Evolutionary conservation across 1,284 basidiomycete species (phyloP), one percentile per base, ranked within the genome.

Genomic region (Phylloporus sp.): DNA sequence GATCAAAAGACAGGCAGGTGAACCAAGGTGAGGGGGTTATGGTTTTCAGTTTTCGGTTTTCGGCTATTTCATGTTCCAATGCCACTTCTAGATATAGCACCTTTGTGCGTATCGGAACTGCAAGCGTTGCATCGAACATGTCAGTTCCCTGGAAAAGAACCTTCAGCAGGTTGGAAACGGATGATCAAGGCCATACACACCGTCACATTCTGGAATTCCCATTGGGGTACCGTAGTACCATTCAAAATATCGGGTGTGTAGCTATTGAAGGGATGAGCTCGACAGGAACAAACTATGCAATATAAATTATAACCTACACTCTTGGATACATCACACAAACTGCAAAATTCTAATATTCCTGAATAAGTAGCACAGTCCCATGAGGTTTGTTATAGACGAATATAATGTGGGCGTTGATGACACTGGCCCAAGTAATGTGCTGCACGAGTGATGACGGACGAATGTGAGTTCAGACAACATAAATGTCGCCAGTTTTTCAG

Each of bases 51-150:
- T 18, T 11, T 7, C 31, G 24, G 44, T 18, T n/a, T n/a, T n/a
- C n/a, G n/a, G n/a, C n/a, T 31, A 31, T 17, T 28, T 56, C 18
- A 37, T 4, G 24, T 39, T 31, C 47, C 10, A 15, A 62, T 11
- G 4, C 7, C 15, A 47, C 2, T 58, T 44, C 13, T 63, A 94
- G 91, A 72, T 94, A 91, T 71, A 86, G 86, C 67, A 84, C 86
- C 10, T 96, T 98, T 73, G 90, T 92, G 31, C 90, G 93, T 29
- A 90, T 97, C 32, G 96, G 96, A n/a, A n/a, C n/a, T n/a, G 49
- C 49, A 29, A 50, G 20, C 20, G 28, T 31, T 4, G 28, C 8
- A 20, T 50, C 20, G 29, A 50, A 50, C 49, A n/a, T 31, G 29
- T 12, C 20, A 18, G 49, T 50, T 50, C 10, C 18, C 49, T 50